A percentile compares a stretch with the other conserved stretches of the same genome.
Conservation (phyloP, 2,329 filamentous ascomycete genomes). For the Aspergillus sp. region DNA sequence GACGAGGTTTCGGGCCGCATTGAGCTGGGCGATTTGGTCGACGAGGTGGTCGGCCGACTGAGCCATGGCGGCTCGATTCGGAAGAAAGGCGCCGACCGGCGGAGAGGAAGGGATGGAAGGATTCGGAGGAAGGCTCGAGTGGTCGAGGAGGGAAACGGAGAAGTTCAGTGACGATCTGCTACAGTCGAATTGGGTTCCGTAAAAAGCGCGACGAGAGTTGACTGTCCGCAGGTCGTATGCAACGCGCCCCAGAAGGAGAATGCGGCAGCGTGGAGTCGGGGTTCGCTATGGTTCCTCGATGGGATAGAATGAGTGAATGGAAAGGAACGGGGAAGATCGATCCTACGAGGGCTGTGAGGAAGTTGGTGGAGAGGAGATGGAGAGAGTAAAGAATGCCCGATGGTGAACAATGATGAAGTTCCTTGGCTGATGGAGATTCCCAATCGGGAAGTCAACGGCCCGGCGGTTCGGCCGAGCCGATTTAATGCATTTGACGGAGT, state of each 20-base stretch:
- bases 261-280: no score
- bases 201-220: neutral
- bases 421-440: neutral
- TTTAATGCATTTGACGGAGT: no score
- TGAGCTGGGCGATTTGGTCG: conserved; percentile 82
- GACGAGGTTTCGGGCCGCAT: conserved; percentile 85
- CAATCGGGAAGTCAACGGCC: conserved; percentile 1
- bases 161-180: neutral
- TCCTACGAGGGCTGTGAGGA: neutral
- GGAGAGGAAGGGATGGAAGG: conserved; percentile 6
- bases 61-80: conserved; percentile 48
- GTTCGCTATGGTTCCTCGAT: neutral
- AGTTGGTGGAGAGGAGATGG: neutral
- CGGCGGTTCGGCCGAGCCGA: conserved; percentile 4
- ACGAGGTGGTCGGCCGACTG: conserved; percentile 56
- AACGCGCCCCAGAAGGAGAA: neutral
- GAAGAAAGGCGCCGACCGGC: conserved; percentile 2
- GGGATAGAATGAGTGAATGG: neutral
- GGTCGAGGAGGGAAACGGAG: neutral
- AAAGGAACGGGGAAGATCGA: neutral
- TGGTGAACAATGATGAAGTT: neutral
- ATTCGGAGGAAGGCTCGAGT: conserved; percentile 9
- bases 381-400: neutral
- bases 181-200: neutral
- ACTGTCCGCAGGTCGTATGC: neutral